phyloP scores from a whole-genome alignment of 163 green algal species.

The Coccomyxa subellipsoidea region DNA sequence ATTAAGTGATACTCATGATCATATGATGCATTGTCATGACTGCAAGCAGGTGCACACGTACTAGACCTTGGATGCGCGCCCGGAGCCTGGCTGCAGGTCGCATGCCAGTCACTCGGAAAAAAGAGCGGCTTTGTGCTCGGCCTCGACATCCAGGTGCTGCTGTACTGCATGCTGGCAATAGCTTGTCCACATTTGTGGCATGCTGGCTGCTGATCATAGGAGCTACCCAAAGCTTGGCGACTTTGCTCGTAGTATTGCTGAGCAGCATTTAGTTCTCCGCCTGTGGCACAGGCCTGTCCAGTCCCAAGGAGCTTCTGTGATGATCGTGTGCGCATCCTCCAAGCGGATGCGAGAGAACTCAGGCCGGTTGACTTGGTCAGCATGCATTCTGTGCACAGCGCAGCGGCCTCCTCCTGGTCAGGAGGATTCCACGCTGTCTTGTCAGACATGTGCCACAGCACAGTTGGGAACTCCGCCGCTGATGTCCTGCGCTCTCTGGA shows the following conservation, averaged over 20 bases:
- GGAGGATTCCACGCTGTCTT: conserved; percentile 64
- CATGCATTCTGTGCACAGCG: not conserved
- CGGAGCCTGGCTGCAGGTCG: conserved; percentile 77
- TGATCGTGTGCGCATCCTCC: not conserved
- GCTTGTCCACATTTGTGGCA: too few relatives aligned
- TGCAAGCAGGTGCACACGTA: conserved; percentile 7
- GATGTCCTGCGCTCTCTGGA: conserved; percentile 76
- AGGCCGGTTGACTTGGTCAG: not conserved
- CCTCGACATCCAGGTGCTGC: conserved; percentile 78
- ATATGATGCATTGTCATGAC: too few relatives aligned
- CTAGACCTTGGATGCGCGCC: conserved; percentile 88
- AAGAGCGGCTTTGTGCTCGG: conserved; percentile 71
- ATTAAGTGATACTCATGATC: too few relatives aligned
- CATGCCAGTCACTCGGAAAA: conserved; percentile 53
- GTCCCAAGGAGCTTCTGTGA: not conserved
- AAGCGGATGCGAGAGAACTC: not conserved
- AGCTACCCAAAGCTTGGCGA: too few relatives aligned
- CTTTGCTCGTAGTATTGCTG: too few relatives aligned
- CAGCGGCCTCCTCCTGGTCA: not conserved
- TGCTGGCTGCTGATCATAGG: too few relatives aligned
- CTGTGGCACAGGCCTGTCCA: not conserved
- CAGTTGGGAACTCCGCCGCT: conserved; percentile 39
- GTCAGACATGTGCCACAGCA: conserved; percentile 77
- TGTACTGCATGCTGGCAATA: too few relatives aligned
- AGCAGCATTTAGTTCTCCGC: too few relatives aligned